Conservation (phyloP, 2,329 filamentous ascomycete species). For the Exophiala lecanii-corni region DNA sequence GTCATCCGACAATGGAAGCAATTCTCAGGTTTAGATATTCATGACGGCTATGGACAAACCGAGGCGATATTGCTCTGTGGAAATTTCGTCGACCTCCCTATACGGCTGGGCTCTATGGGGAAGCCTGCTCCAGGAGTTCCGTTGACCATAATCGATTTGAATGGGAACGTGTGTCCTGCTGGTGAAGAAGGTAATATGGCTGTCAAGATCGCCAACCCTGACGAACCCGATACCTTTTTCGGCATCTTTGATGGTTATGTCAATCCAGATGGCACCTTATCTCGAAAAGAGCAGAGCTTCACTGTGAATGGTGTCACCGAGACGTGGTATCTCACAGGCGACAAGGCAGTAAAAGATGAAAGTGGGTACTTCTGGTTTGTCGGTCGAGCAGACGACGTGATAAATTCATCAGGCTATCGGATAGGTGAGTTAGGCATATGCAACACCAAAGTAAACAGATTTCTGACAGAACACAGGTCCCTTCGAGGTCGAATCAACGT, state of each 20-base stretch:
- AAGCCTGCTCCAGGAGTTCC: conserved; percentile 35
- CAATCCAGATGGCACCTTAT: conserved; percentile 2
- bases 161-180: conserved; percentile 26
- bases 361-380: conserved; percentile 35
- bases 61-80: conserved; percentile 37
- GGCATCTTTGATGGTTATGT: conserved; percentile 17
- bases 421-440: conserved; percentile 24
- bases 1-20: conserved; percentile 34
- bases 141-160: conserved; percentile 30
- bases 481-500: conserved; percentile 38
- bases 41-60: conserved; percentile 38
- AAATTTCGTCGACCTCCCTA: conserved; percentile 31
- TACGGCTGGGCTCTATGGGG: conserved; percentile 36
- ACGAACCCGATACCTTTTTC: conserved; percentile 7
- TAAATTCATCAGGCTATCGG: conserved; percentile 39
- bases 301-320: neutral
- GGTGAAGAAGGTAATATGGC: conserved; percentile 36
- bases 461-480: no score
- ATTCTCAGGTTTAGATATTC: conserved; percentile 32
- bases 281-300: neutral
- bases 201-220: no score
- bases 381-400: conserved; percentile 34
- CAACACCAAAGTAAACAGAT: no score
- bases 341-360: conserved; percentile 30
- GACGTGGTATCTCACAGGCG: conserved; percentile 35